A percentile compares a stretch with the other conserved stretches of the same genome.
These are phyloP conservation scores for Plasmodium coatneyi DNA, from an alignment of 169 alveolate species.

Conservation along the genomic window DNA sequence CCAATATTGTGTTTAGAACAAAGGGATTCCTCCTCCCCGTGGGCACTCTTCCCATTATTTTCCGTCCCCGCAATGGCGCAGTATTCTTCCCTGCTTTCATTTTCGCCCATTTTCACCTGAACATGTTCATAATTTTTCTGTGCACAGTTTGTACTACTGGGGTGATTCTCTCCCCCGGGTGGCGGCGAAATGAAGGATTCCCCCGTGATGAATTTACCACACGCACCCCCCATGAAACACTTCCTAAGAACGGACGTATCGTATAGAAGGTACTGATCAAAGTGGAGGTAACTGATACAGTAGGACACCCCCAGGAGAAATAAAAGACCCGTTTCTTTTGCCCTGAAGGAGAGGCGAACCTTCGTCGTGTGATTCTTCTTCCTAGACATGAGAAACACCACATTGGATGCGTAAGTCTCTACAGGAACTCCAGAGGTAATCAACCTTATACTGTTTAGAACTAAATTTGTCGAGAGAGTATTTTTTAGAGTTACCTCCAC, in stretches of 20 bases:
- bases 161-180: not conserved
- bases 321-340: constrained; percentile 62
- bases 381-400: constrained; percentile 35
- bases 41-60: not conserved
- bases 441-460: constrained; percentile 39
- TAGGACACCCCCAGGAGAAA: constrained; percentile 54
- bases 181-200: not conserved
- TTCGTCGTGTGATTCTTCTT: constrained; percentile 46
- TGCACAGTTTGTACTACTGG: not conserved
- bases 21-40: not conserved
- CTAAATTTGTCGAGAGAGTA: constrained; percentile 13
- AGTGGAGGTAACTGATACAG: constrained; percentile 49
- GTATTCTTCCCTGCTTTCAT: not conserved
- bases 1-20: not conserved
- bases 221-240: constrained; percentile 5
- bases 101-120: not conserved
- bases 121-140: not conserved
- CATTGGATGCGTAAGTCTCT: constrained; percentile 42
- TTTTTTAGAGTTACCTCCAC: constrained; percentile 56
- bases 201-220: too few relatives aligned
- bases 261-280: constrained; percentile 29
- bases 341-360: constrained; percentile 35
- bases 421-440: constrained; percentile 43
- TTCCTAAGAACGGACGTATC: constrained; percentile 20
- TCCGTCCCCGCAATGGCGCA: not conserved